Evolutionary conservation across 306 rosid species (phyloP).

Genomic region (Citrullus amarus): DNA sequence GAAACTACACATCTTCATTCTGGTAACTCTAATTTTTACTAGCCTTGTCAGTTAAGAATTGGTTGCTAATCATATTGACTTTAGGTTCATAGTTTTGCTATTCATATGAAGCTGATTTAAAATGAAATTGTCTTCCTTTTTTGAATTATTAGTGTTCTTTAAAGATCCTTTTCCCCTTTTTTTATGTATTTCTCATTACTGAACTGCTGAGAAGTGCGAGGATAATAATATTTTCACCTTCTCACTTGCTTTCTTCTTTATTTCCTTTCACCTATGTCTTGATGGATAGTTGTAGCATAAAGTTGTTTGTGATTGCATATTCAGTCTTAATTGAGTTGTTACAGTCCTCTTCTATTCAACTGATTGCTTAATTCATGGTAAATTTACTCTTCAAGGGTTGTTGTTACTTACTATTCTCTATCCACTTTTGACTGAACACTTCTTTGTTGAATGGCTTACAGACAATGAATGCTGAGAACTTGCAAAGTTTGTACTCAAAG

Average conservation of each 20-base stretch:
- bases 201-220: background rate
- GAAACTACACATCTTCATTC: background rate
- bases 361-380: background rate
- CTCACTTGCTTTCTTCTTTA: background rate
- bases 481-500: constrained; percentile 8
- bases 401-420: background rate
- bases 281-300: background rate
- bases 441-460: constrained; percentile 19
- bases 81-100: background rate
- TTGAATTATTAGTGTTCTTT: background rate
- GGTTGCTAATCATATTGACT: background rate
- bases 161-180: background rate
- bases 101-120: background rate
- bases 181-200: no score
- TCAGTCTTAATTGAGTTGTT: background rate
- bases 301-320: constrained; percentile 1
- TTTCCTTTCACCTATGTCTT: background rate
- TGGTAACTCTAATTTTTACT: background rate
- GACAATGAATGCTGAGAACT: constrained; percentile 19
- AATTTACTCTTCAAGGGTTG: background rate
- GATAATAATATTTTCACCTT: background rate
- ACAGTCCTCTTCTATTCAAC: background rate
- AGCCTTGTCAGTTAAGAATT: background rate
- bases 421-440: constrained; percentile 1
- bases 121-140: background rate